Evolutionary conservation across 106 monocot species (phyloP), one percentile per base, ranked within the genome.

Genomic region (Gastrodia elata): DNA sequence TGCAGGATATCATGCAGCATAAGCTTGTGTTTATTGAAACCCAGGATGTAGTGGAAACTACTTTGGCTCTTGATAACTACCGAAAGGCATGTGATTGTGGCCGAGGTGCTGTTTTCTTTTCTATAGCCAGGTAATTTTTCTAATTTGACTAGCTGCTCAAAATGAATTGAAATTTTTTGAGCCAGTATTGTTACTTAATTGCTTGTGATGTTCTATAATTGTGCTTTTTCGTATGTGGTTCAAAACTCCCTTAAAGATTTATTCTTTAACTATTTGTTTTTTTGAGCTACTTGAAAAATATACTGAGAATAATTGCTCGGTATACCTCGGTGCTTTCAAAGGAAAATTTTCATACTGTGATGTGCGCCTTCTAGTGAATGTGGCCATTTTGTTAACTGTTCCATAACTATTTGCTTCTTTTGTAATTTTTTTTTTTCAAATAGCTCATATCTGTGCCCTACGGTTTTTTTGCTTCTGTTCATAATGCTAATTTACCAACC

Each of bases 1-100:
- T 85, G 64, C 86, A 98, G 93, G 98, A 98, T 48, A 81, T 98
- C 14, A 98, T 93, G 98, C 98, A 98, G 48, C 93, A 98, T 85
- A 98, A 98, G 59, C 79, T 98, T 56, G 93, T 98, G 26, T 93
- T 98, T 65, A 93, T 98, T 79, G 98, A 98, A 85, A 98, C 98
- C 65, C 98, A 93, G 55, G 98, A 98, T 87, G 98, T 98, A 30
- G 88, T 98, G 25, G 93, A 98, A 78, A 98, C 98, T 61, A 98
- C 98, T 13, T 82, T 98, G 67, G 98, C 98, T 44, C 86, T 98
- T 65, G 98, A 98, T 81, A 98, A 98, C 69, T 98, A 98, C 80
- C 87, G 98, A 26, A 83, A 83, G 55, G 93, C 93, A 39, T 93
- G 98, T 79, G 93, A 98, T 49, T 93, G 93, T 84, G 98, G 98